These are phyloP conservation scores for Corinectria fuckeliana DNA, from an alignment of 2,329 filamentous ascomycete genomes.

Conservation along the genomic window DNA sequence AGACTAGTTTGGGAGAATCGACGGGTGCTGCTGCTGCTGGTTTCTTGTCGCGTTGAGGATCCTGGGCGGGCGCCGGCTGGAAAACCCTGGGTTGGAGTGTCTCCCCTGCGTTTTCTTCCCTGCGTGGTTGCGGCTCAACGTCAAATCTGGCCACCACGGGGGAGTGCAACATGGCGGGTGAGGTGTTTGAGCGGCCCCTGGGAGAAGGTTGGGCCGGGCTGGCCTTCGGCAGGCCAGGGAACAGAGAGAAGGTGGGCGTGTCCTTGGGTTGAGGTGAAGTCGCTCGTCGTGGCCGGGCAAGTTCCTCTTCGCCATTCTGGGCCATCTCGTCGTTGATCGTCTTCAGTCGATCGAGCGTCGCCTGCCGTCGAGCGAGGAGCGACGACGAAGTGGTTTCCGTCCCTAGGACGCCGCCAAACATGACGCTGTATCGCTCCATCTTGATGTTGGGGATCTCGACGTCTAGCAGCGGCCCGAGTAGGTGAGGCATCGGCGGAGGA, in stretches of 20 bases:
- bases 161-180: slow-evolving; percentile 56
- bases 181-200: slow-evolving; percentile 60
- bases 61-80: slow-evolving; percentile 16
- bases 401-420: slow-evolving; percentile 82
- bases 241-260: slow-evolving; percentile 55
- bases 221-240: slow-evolving; percentile 44
- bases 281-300: slow-evolving; percentile 48
- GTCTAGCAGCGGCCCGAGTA: slow-evolving; percentile 59
- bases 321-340: slow-evolving; percentile 55
- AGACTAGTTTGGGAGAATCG: slow-evolving; percentile 26
- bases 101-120: slow-evolving; percentile 7
- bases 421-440: slow-evolving; percentile 91
- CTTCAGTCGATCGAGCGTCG: slow-evolving; percentile 63
- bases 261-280: slow-evolving; percentile 55
- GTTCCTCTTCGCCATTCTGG: slow-evolving; percentile 46
- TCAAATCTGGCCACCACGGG: slow-evolving; percentile 48
- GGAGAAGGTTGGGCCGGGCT: slow-evolving; percentile 46
- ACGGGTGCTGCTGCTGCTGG: slow-evolving; percentile 5
- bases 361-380: slow-evolving; percentile 64
- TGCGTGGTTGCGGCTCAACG: neutral
- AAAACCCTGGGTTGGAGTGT: slow-evolving; percentile 22
- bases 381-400: slow-evolving; percentile 40
- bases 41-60: slow-evolving; percentile 11
- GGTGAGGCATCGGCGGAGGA: slow-evolving; percentile 25
- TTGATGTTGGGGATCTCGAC: slow-evolving; percentile 81